Conservation (phyloP, 768 basidiomycete genomes). For the Mycena vitilis region DNA sequence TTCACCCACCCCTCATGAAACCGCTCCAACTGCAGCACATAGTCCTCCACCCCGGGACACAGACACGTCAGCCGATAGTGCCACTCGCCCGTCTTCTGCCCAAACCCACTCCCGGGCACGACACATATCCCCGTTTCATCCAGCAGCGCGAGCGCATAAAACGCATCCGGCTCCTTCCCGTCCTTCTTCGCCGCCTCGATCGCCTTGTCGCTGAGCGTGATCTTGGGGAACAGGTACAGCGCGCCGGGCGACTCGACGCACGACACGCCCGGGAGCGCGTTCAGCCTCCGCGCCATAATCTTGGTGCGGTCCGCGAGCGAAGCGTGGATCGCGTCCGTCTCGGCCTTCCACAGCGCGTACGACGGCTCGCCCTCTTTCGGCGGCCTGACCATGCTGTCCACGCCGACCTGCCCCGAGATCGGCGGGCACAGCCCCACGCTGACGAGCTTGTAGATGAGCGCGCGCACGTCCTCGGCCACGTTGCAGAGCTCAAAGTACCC, state of each 20-base stretch:
- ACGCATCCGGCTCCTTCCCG: constrained; percentile 87
- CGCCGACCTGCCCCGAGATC: constrained; percentile 90
- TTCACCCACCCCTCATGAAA: constrained; percentile 52
- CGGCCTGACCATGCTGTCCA: constrained; percentile 94
- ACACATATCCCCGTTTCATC: constrained; percentile 94
- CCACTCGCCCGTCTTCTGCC: constrained; percentile 89
- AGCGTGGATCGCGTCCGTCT: constrained; percentile 84
- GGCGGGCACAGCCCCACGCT: constrained; percentile 92
- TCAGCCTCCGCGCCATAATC: constrained; percentile 84
- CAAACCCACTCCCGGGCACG: constrained; percentile 94
- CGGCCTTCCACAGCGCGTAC: constrained; percentile 83
- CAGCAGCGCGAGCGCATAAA: constrained; percentile 87
- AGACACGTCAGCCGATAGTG: constrained; percentile 95
- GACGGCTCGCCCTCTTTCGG: constrained; percentile 81
- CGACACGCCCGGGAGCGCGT: constrained; percentile 85
- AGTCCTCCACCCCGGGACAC: constrained; percentile 95
- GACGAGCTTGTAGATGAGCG: constrained; percentile 96
- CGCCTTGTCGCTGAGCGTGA: constrained; percentile 48
- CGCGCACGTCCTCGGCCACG: constrained; percentile 78
- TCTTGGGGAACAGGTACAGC: constrained; percentile 91
- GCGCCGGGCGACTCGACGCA: constrained; percentile 94
- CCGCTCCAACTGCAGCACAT: constrained; percentile 82
- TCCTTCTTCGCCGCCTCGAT: constrained; percentile 82
- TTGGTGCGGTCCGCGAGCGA: constrained; percentile 77
- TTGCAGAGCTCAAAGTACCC: constrained; percentile 97